Conservation (phyloP, 805 yeast species). For the Wickerhamomyces silvicola region DNA sequence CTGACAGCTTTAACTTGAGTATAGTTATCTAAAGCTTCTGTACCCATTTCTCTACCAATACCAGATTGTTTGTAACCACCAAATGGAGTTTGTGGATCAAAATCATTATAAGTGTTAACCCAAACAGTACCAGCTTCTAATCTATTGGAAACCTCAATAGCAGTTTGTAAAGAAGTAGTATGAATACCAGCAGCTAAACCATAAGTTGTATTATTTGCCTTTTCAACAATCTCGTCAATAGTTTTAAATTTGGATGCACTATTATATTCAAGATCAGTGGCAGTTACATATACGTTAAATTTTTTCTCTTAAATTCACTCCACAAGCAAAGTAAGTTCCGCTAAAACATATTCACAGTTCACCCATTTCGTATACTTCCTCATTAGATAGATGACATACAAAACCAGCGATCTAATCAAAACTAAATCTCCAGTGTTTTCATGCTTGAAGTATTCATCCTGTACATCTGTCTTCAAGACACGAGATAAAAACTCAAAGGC, state of each 20-base stretch:
- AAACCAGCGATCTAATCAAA: no score
- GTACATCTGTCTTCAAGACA: no score
- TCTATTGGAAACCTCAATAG: conserved; percentile 54
- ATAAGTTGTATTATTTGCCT: conserved; percentile 69
- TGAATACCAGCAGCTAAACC: conserved; percentile 87
- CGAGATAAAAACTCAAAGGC: no score
- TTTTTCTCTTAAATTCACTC: no score
- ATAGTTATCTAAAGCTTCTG: conserved; percentile 73
- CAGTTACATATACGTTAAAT: no score
- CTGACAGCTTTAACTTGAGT: conserved; percentile 75
- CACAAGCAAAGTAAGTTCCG: no score
- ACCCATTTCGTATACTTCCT: no score
- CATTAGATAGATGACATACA: no score
- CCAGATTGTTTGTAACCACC: conserved; percentile 88
- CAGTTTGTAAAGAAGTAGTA: conserved; percentile 60
- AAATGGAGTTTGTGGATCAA: conserved; percentile 79
- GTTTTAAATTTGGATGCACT: conserved; percentile 68
- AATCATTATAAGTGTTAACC: conserved; percentile 78
- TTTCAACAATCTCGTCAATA: conserved; percentile 61
- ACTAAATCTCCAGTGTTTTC: no score
- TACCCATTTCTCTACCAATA: conserved; percentile 84
- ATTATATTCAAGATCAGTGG: no score
- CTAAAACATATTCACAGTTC: no score
- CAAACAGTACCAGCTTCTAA: conserved; percentile 75
- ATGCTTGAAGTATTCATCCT: no score